Evolutionary conservation across 371 early-diverging fungal genomes (phyloP).

Genomic region (Thermomucor indicae-seudaticae): DNA sequence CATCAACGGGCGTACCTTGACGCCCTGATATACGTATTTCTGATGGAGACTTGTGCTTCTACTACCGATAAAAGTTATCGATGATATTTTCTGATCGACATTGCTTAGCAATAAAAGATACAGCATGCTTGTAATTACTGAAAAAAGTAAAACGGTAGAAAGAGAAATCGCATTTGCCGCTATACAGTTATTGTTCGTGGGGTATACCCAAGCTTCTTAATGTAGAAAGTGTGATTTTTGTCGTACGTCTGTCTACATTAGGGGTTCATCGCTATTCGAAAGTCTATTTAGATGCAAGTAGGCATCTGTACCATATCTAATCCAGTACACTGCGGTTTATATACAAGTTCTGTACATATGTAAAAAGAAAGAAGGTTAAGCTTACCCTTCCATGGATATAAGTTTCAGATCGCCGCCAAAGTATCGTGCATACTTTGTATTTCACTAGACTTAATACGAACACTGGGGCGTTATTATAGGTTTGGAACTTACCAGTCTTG

Average conservation of each 20-base stretch:
- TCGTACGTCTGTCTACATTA: constrained; percentile 33
- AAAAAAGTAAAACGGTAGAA: too few relatives aligned
- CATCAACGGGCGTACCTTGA: too few relatives aligned
- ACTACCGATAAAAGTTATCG: too few relatives aligned
- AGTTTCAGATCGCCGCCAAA: constrained; percentile 94
- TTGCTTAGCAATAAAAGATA: too few relatives aligned
- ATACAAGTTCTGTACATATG: neutral
- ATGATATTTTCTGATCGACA: too few relatives aligned
- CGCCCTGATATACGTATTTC: too few relatives aligned
- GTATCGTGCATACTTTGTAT: constrained; percentile 74
- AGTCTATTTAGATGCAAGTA: constrained; percentile 91
- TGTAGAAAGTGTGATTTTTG: too few relatives aligned
- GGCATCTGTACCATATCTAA: constrained; percentile 88
- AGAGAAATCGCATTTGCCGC: too few relatives aligned
- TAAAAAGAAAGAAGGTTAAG: neutral
- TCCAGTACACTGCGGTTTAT: neutral
- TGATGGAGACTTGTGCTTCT: too few relatives aligned
- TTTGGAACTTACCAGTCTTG: constrained; percentile 45
- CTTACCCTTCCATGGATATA: constrained; percentile 94
- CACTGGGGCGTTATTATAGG: neutral
- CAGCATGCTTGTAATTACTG: too few relatives aligned
- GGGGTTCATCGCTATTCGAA: constrained; percentile 88
- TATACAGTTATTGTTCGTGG: too few relatives aligned
- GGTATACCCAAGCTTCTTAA: too few relatives aligned
- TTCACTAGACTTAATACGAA: neutral